Percentiles rank a stretch among this genome's conserved stretches.
phyloP scores from a whole-genome alignment of 257 asterid genomes.

The Solanum chmielewskii region DNA sequence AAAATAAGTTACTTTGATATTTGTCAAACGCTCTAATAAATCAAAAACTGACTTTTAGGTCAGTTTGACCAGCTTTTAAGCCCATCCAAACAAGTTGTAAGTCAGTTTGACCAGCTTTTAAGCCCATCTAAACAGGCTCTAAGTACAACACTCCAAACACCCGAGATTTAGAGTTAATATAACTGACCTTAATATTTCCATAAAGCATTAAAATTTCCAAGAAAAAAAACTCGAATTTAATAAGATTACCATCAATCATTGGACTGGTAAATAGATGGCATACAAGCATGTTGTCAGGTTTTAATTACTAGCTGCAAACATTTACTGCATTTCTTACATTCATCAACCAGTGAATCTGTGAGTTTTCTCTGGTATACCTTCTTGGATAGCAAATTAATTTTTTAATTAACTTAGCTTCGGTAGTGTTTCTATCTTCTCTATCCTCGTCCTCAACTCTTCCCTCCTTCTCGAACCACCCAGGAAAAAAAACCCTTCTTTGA shows the following conservation, averaged over 20 bases:
- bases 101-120: too few relatives aligned
- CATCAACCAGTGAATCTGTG: neutral
- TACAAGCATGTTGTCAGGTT: neutral
- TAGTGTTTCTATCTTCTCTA: neutral
- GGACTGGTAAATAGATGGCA: neutral
- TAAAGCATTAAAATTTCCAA: neutral
- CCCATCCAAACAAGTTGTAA: too few relatives aligned
- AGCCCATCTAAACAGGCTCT: too few relatives aligned
- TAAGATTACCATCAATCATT: neutral
- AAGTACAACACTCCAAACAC: neutral
- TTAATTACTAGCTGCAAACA: neutral
- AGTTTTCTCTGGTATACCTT: neutral
- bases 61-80: too few relatives aligned
- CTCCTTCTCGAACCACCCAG: neutral
- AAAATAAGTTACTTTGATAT: too few relatives aligned
- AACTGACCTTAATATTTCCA: neutral
- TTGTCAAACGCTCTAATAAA: too few relatives aligned
- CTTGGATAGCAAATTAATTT: neutral
- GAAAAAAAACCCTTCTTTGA: neutral
- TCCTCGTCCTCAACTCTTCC: neutral
- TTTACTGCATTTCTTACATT: neutral
- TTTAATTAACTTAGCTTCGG: neutral
- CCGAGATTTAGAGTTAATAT: neutral
- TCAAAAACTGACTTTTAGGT: too few relatives aligned
- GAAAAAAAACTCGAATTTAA: neutral